Conservation (phyloP, 768 basidiomycete species). For the Auricularia auricula-judae region DNA sequence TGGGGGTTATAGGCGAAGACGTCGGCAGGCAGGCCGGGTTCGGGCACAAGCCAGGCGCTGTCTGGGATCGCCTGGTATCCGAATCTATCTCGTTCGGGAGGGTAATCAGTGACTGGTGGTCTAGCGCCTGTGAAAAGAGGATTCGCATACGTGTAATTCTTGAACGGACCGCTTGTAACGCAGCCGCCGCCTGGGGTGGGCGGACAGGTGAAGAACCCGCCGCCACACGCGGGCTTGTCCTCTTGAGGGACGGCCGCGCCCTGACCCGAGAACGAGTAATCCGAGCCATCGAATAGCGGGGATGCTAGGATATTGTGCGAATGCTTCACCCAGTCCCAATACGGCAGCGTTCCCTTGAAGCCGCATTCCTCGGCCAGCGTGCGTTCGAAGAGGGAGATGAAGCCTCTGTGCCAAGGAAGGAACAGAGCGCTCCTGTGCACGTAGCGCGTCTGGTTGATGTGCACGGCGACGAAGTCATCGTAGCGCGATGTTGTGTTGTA, state of each 20-base stretch:
- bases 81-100: neutral
- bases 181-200: neutral
- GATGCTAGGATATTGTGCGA: neutral
- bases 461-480: neutral
- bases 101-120: neutral
- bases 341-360: slow-evolving; percentile 18
- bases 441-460: neutral
- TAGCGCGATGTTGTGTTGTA: neutral
- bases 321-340: slow-evolving; percentile 15
- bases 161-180: neutral
- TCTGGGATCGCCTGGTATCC: neutral
- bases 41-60: neutral
- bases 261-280: neutral
- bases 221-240: neutral
- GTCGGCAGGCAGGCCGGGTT: neutral
- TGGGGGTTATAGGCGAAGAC: neutral
- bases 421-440: slow-evolving; percentile 12
- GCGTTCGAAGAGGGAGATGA: slow-evolving; percentile 14
- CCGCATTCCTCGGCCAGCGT: slow-evolving; percentile 17
- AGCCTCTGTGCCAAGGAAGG: slow-evolving; percentile 24
- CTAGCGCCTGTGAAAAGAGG: neutral
- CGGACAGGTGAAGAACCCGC: neutral
- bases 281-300: neutral
- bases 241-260: neutral
- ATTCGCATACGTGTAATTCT: neutral